phyloP scores from a whole-genome alignment of 441 rosid species.

The Corymbia citriodora region DNA sequence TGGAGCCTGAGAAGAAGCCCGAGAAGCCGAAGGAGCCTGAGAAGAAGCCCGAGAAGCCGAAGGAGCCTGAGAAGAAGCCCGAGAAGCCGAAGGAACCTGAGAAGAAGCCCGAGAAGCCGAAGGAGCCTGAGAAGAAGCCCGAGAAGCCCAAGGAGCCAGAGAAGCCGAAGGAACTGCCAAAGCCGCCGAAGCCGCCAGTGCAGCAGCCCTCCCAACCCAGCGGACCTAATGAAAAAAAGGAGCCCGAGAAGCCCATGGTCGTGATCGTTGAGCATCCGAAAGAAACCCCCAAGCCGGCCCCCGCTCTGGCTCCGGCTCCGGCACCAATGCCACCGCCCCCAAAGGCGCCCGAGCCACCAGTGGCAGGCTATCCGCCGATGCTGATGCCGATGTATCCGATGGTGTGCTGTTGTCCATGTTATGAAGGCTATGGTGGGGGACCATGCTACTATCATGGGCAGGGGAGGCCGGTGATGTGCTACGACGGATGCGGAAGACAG shows the following conservation, averaged over 20 bases:
- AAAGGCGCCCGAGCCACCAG: not conserved
- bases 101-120: no score
- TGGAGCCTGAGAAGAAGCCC: no score
- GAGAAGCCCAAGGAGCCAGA: not conserved
- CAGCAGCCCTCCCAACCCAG: no score
- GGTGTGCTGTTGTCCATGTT: slow-evolving; percentile 31
- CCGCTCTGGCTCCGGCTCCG: no score
- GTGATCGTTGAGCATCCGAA: not conserved
- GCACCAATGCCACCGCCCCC: not conserved
- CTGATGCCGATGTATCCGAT: not conserved
- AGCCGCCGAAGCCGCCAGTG: no score
- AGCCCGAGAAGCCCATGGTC: not conserved
- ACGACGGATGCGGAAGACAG: not conserved
- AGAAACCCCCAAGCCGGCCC: not conserved
- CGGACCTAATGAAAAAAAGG: not conserved
- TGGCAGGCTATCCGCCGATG: not conserved
- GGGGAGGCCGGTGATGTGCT: not conserved
- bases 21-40: not conserved
- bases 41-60: not conserved
- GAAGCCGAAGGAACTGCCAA: not conserved
- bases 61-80: not conserved
- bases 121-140: slow-evolving; percentile 1
- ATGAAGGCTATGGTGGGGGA: slow-evolving; percentile 12
- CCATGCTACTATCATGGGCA: slow-evolving; percentile 6
- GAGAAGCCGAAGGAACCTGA: not conserved